Base-by-base conservation (phyloP, 139 green algal genomes). In the Astrephomene gubernaculifera region DNA sequence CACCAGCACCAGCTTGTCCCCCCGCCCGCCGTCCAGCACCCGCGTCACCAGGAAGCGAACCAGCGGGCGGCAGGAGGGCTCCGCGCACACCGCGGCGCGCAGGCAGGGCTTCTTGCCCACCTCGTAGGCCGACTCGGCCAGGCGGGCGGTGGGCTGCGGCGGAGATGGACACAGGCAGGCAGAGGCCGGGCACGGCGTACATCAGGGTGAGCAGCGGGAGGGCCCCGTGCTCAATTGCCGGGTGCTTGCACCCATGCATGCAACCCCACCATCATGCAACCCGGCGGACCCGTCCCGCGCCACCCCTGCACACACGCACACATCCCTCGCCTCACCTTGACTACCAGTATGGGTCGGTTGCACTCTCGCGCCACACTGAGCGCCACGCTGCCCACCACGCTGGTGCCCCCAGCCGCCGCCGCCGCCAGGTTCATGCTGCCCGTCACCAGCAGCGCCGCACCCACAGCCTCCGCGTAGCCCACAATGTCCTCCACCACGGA, bases 401-500 rank as follows among this genome's bases (percentile, higher is more conserved):
- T 61, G 29, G 2, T 38, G 38, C 74, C 74, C n/a, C n/a, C n/a
- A n/a, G n/a, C n/a, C 60, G 19, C 29, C 29, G 41, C 6, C 6
- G 76, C 76, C 29, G 76, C 76, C 29, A 83, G 76, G 57, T 41
- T 83, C 60, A 83, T 72, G 39, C 39, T 64, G 60, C 76, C 76
- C 5, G 60, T 72, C 39, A 83, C n/a, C 60, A 83, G 29, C 76
- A 83, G 57, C 60, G 31, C 8, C 29, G 76, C 76, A 6, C 41
- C 29, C n/a, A 73, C 60, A 1, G 53, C 57, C 41, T 83, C 76
- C 14, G n/a, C 41, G 76, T 83, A 83, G 29, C 29, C 29, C 27
- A 44, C 41, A 35, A 83, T 83, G 76, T 83, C 76, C 76, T 83
- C 76, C 76, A 83, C 76, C 24, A 83, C 61, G 76, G 60, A 73